Percentiles rank a stretch among this genome's conserved stretches.
These are phyloP conservation scores for Candida palmyrensis DNA, from an alignment of 805 yeast genomes.

Conservation along the genomic window DNA sequence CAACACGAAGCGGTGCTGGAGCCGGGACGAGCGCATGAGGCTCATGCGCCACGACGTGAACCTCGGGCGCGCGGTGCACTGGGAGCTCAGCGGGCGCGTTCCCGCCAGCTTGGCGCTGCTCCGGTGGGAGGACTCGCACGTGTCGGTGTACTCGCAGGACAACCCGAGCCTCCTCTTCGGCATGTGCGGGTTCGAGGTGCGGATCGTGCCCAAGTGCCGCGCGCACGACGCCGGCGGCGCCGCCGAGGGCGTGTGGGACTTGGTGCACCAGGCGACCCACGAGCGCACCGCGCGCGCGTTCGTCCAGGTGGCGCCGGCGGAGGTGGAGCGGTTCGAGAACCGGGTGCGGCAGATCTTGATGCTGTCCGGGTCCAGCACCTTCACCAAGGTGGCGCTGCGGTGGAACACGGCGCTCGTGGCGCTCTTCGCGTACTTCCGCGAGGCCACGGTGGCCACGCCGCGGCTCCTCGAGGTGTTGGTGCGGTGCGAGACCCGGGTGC, in stretches of 20 bases:
- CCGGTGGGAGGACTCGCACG: conserved; percentile 75
- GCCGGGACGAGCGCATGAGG: conserved; percentile 86
- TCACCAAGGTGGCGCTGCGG: conserved; percentile 87
- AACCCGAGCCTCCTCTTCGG: conserved; percentile 85
- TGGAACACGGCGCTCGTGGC: conserved; percentile 94
- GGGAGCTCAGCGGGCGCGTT: conserved; percentile 80
- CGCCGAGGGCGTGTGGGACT: conserved; percentile 89
- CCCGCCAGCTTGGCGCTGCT: conserved; percentile 71
- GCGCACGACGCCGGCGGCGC: conserved; percentile 48
- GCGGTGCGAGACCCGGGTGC: conserved; percentile 87
- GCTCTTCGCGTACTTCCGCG: conserved; percentile 84
- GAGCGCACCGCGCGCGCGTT: conserved; percentile 88
- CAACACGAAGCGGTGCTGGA: conserved; percentile 92
- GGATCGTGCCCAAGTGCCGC: conserved; percentile 76
- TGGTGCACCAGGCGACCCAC: conserved; percentile 62
- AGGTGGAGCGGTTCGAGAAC: conserved; percentile 73
- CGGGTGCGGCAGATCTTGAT: conserved; percentile 84
- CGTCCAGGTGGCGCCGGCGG: conserved; percentile 76
- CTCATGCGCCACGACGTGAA: conserved; percentile 87
- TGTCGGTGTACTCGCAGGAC: conserved; percentile 85
- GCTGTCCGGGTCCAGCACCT: conserved; percentile 95
- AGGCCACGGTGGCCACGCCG: conserved; percentile 84
- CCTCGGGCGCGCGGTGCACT: conserved; percentile 84
- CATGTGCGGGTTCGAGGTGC: conserved; percentile 93
- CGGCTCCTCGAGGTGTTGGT: conserved; percentile 75